Conservation (phyloP, 2,329 filamentous ascomycete species). For the Helicocarpus griseus region DNA sequence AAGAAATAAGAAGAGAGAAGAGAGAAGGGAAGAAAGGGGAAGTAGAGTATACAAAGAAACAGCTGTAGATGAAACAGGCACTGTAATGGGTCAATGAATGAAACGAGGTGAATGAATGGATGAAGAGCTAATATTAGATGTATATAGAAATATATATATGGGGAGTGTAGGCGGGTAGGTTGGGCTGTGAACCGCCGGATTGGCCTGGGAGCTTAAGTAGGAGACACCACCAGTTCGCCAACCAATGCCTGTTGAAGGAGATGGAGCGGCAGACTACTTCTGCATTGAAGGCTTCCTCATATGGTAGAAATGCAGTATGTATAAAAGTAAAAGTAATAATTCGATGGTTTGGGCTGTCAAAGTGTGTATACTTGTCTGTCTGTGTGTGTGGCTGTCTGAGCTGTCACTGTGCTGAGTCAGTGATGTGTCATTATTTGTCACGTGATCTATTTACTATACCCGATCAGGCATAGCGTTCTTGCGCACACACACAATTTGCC, state of each 20-base stretch:
- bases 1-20: neutral
- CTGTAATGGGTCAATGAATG: neutral
- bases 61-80: neutral
- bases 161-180: neutral
- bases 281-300: too few species aligned
- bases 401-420: neutral
- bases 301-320: too few species aligned
- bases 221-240: too few species aligned
- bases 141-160: neutral
- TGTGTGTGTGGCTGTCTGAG: neutral
- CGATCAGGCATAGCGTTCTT: neutral
- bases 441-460: neutral
- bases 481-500: conserved; percentile 13
- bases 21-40: neutral
- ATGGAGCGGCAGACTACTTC: too few species aligned
- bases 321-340: too few species aligned
- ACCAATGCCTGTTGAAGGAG: too few species aligned
- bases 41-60: too few species aligned
- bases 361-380: neutral
- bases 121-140: neutral
- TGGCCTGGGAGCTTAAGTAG: too few species aligned
- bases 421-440: neutral
- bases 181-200: too few species aligned
- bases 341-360: neutral
- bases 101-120: neutral